These are phyloP conservation scores for Dipteronia dyeriana DNA, from an alignment of 345 rosid species.

Conservation along the genomic window DNA sequence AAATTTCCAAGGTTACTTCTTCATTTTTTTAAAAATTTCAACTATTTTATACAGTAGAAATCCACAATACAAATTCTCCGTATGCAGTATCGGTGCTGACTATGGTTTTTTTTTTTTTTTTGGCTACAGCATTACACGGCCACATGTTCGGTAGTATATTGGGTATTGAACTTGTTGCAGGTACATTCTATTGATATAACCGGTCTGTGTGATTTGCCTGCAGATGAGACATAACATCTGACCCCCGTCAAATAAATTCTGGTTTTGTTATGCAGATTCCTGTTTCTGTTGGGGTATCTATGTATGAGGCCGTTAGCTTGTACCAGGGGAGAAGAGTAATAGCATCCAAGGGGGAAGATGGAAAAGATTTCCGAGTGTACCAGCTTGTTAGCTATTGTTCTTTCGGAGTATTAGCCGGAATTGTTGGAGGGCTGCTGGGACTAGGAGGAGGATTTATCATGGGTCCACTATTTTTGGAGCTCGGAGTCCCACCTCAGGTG, in stretches of 20 bases:
- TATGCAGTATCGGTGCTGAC: background rate
- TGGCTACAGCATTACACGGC: slow-evolving; percentile 37
- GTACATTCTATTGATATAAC: slow-evolving; percentile 23
- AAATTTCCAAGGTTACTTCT: slow-evolving; percentile 45
- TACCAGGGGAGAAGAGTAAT: slow-evolving; percentile 36
- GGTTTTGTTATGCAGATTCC: slow-evolving; percentile 32
- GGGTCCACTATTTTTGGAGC: slow-evolving; percentile 46
- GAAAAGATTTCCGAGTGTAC: slow-evolving; percentile 19
- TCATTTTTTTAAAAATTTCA: background rate
- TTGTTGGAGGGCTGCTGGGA: slow-evolving; percentile 44
- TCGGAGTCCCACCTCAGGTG: slow-evolving; percentile 48
- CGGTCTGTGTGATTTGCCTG: background rate
- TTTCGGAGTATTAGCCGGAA: slow-evolving; percentile 34
- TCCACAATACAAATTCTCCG: background rate
- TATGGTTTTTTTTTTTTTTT: background rate
- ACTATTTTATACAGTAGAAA: background rate
- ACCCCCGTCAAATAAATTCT: background rate
- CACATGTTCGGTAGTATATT: slow-evolving; percentile 46
- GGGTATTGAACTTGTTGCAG: slow-evolving; percentile 52
- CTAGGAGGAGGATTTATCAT: slow-evolving; percentile 46
- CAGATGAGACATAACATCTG: background rate
- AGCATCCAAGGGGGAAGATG: slow-evolving; percentile 33
- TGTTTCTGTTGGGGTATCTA: slow-evolving; percentile 37
- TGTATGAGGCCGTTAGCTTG: slow-evolving; percentile 37
- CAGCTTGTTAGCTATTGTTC: slow-evolving; percentile 29